Evolutionary conservation across 495 filamentous ascomycete species (phyloP), one percentile per base, ranked within the genome.

Genomic region (Daldinia grandis): DNA sequence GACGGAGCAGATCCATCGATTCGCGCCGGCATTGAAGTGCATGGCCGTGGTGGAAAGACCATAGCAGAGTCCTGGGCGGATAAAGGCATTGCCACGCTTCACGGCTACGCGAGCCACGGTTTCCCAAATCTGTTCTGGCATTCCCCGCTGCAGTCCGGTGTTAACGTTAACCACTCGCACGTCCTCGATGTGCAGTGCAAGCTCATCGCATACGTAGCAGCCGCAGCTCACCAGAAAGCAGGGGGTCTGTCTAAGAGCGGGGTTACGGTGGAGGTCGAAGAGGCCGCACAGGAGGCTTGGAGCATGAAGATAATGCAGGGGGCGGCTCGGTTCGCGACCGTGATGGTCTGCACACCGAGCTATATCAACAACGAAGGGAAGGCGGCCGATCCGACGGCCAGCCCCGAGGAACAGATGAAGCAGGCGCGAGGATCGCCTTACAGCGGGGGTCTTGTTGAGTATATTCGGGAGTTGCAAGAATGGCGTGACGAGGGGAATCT

Each of bases 71-170:
- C 83, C 65, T 86, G 80, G 81, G 50, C 59, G 28, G 53, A 37
- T 7, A 72, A 65, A 7, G 78, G 78, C 24, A 65, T 77, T 1
- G 66, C 76, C 10, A 87, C 85, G 0, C 76, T 87, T 6, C 84
- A 88, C 74, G 87, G 86, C 10, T 72, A 84, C 0, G 64, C 76
- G 6, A 76, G 69, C 8, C 64, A 70, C 59, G 80, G 79, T 4
- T 88, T 88, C 60, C 87, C 87, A 24, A 89, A 88, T 60, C 68
- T 88, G 14, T 87, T 88, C 74, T 82, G 81, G 56, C 54, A 78
- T 0, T 80, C 80, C 21, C 49, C 77, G 0, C 54, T 63, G 19
- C 87, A 90, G 74, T 58, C 74, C 0, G 76, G 68, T 27, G 61
- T 74, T 35, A 78, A 68, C 44, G 75, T 76, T 1, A 89, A 87